A percentile compares a stretch with the other conserved stretches of the same genome.
phyloP scores from a whole-genome alignment of 345 rosid genomes.

The Crucihimalaya himalaica region DNA sequence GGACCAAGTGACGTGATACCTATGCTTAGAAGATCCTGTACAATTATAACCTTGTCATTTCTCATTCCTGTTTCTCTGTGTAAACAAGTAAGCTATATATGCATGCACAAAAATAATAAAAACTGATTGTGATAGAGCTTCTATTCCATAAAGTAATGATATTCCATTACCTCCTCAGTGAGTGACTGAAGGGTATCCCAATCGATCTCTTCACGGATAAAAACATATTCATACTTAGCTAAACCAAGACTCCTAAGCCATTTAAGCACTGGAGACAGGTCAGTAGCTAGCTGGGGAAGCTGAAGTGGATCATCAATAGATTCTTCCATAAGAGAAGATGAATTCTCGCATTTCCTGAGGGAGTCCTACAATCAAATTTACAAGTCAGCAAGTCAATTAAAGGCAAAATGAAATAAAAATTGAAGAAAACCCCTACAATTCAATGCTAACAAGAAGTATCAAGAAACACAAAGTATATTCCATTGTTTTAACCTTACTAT shows the following conservation, averaged over 20 bases:
- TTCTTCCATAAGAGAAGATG: slow-evolving; percentile 30
- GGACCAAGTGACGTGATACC: slow-evolving; percentile 93
- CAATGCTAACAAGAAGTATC: neutral
- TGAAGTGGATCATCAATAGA: slow-evolving; percentile 42
- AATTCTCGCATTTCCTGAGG: slow-evolving; percentile 31
- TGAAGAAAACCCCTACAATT: neutral
- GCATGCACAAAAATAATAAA: neutral
- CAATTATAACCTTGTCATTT: neutral
- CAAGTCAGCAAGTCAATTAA: slow-evolving; percentile 18
- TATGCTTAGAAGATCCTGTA: slow-evolving; percentile 70
- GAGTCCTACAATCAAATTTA: slow-evolving; percentile 41
- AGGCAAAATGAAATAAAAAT: neutral
- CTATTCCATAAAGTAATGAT: neutral
- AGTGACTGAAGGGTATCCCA: slow-evolving; percentile 84
- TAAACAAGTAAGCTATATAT: slow-evolving; percentile 1
- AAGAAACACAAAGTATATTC: neutral
- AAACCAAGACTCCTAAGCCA: slow-evolving; percentile 69
- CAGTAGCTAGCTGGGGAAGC: slow-evolving; percentile 47
- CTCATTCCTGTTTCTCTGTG: neutral
- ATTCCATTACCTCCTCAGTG: slow-evolving; percentile 71
- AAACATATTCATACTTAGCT: slow-evolving; percentile 64
- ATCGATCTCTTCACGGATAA: slow-evolving; percentile 81
- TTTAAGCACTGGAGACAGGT: slow-evolving; percentile 63
- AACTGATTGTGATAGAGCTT: neutral
- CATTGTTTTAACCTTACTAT: neutral